A percentile compares a stretch with the other conserved stretches of the same genome.
These are phyloP conservation scores for Tetrapyrgos nigripes DNA, from an alignment of 1,284 basidiomycete genomes.

Conservation along the genomic window DNA sequence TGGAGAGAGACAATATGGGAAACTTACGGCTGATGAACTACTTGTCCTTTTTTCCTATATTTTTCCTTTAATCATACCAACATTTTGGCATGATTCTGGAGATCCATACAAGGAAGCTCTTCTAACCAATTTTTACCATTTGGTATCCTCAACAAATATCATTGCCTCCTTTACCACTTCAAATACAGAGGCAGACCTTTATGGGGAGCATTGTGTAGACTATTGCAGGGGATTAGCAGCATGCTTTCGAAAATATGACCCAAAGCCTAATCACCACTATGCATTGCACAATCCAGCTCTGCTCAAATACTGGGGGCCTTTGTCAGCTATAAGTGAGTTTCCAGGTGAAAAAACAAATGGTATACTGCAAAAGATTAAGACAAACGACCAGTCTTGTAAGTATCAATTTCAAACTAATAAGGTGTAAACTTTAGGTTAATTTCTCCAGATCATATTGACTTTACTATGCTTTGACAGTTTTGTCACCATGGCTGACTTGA, in stretches of 20 bases:
- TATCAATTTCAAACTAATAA: background rate
- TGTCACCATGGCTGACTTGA: background rate
- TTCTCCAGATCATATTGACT: conserved; percentile 12
- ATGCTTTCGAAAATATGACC: conserved; percentile 5
- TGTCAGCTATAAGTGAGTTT: conserved; percentile 10
- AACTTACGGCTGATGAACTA: conserved; percentile 22
- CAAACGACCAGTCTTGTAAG: conserved; percentile 14
- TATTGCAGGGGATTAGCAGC: conserved; percentile 10
- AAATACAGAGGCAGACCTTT: conserved; percentile 10
- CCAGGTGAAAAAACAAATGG: conserved; percentile 20
- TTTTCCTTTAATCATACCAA: conserved; percentile 19
- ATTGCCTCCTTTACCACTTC: conserved; percentile 12
- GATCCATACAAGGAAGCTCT: background rate
- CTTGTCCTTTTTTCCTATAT: conserved; percentile 14
- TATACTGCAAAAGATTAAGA: conserved; percentile 14
- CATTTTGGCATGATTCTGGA: conserved; percentile 12
- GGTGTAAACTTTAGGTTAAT: background rate
- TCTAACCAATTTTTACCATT: conserved; percentile 13
- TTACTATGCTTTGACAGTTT: conserved; percentile 16
- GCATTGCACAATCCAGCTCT: conserved; percentile 15
- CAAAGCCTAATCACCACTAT: conserved; percentile 16
- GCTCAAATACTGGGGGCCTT: conserved; percentile 19
- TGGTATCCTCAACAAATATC: conserved; percentile 20
- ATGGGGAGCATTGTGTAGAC: conserved; percentile 2
- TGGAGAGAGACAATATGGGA: conserved; percentile 21